Evolutionary conservation across 306 rosid genomes (phyloP).

Genomic region (Pachyrhizus erosus): DNA sequence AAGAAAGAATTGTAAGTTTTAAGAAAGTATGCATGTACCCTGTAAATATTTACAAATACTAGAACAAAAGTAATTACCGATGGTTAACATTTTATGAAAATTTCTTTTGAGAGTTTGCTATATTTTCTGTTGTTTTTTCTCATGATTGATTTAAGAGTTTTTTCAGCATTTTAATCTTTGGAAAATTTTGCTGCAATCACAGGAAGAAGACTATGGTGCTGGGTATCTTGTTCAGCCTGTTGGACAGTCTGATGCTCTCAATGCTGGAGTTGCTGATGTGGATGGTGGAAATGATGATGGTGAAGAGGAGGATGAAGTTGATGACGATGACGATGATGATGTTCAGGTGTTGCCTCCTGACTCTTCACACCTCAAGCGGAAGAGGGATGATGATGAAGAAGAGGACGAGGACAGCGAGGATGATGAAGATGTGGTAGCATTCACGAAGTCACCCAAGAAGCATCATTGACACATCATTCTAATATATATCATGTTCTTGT

Average conservation of each 20-base stretch:
- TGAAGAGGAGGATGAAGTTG: conserved; percentile 67
- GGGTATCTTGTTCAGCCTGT: conserved; percentile 92
- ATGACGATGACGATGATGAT: conserved; percentile 62
- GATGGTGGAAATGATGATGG: conserved; percentile 63
- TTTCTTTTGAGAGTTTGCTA: background rate
- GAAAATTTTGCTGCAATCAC: conserved; percentile 38
- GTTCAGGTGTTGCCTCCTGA: conserved; percentile 68
- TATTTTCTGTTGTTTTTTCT: background rate
- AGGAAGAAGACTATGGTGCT: conserved; percentile 85
- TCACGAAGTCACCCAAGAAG: conserved; percentile 74
- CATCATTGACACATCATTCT: conserved; percentile 51
- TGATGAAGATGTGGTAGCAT: conserved; percentile 61
- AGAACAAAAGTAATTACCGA: background rate
- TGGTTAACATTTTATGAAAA: background rate
- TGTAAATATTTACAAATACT: no score
- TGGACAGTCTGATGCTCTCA: conserved; percentile 62
- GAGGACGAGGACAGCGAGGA: conserved; percentile 50
- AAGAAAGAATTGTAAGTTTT: background rate
- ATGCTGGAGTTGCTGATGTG: conserved; percentile 56
- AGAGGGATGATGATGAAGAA: conserved; percentile 63
- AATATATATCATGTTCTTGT: conserved; percentile 46
- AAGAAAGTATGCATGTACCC: background rate
- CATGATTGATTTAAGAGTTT: background rate
- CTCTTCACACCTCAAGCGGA: conserved; percentile 73
- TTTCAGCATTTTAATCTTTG: background rate